phyloP scores from a whole-genome alignment of 2,329 filamentous ascomycete species.

The Ploettnerulaceae sp. region DNA sequence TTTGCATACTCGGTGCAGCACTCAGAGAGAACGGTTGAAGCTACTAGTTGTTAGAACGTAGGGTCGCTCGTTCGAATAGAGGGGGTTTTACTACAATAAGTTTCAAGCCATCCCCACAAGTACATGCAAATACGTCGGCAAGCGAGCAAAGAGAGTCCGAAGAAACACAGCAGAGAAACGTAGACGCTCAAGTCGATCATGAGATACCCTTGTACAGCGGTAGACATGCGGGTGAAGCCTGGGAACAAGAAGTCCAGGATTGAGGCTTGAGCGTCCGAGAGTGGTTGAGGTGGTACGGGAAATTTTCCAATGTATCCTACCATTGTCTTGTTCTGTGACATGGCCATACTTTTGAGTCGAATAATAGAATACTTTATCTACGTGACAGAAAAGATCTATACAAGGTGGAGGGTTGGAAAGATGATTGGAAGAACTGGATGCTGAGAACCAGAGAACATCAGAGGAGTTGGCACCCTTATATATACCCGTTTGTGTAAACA shows the following conservation, averaged over 20 bases:
- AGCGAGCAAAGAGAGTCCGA: slow-evolving; percentile 46
- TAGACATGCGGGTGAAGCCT: slow-evolving; percentile 31
- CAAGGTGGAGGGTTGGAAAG: no score
- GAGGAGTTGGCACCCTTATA: no score
- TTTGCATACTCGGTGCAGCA: slow-evolving; percentile 53
- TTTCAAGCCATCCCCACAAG: slow-evolving; percentile 43
- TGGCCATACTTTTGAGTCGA: no score
- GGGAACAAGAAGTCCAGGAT: slow-evolving; percentile 1
- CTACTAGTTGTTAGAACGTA: slow-evolving; percentile 13
- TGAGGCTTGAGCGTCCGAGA: no score
- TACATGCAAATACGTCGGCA: slow-evolving; percentile 49
- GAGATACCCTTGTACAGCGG: slow-evolving; percentile 48
- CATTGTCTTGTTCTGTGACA: no score
- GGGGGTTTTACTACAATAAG: slow-evolving; percentile 21
- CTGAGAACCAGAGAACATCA: no score
- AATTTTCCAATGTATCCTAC: no score
- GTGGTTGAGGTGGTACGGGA: no score
- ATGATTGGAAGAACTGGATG: no score
- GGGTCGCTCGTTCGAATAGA: slow-evolving; percentile 6
- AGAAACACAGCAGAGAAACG: slow-evolving; percentile 49
- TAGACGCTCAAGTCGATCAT: slow-evolving; percentile 57
- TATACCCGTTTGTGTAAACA: no score
- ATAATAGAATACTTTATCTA: no score
- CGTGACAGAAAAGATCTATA: no score
- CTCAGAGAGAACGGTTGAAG: slow-evolving; percentile 29